Evolutionary conservation across 495 filamentous ascomycete species (phyloP), one percentile per base, ranked within the genome.

Genomic region (Penicillium canariense): DNA sequence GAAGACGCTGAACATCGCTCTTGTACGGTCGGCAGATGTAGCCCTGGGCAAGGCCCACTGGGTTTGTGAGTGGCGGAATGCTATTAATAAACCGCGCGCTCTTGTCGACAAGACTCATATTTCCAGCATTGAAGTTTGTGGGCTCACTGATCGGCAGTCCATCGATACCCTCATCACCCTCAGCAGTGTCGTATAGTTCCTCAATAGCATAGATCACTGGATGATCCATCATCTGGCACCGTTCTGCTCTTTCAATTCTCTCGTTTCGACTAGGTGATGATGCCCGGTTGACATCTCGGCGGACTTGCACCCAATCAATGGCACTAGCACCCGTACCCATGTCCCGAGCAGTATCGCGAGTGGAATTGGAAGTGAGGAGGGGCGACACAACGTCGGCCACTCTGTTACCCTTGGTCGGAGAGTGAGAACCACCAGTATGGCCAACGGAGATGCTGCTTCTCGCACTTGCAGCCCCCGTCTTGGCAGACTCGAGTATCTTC

Each of bases 1-100:
- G 82, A 4, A 97, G 77, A 32, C 92, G 82, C 65, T 99, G 94
- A 1, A 96, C 89, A 60, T 97, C 95, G 67, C 89, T 96, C 46
- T 91, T 84, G 66, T 97, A 96, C 5, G 95, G 95, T 38, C 95
- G 85, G 62, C 95, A 97, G 25, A 99, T 84, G 62, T 96, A 96
- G 6, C 87, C 89, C 50, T 95, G 91, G 1, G 92, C 91, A 20
- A 99, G 80, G 50, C 85, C 89, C 47, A 87, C 81, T 0, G 94
- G 82, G 31, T 88, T 97, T 2, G 86, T 93, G 74, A 87, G 88
- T 2, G 90, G 84, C n/a, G 95, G 94, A n/a, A 97, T 74, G 62
- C 81, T 92, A 61, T 82, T 88, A 45, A 97, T 77, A 67, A 97
- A 99, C 6, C 94, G 86, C 0, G 94, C 88, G 68, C 90, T 95